These are phyloP conservation scores for Flueggea neowawraea DNA, from an alignment of 441 rosid genomes.

Conservation along the genomic window DNA sequence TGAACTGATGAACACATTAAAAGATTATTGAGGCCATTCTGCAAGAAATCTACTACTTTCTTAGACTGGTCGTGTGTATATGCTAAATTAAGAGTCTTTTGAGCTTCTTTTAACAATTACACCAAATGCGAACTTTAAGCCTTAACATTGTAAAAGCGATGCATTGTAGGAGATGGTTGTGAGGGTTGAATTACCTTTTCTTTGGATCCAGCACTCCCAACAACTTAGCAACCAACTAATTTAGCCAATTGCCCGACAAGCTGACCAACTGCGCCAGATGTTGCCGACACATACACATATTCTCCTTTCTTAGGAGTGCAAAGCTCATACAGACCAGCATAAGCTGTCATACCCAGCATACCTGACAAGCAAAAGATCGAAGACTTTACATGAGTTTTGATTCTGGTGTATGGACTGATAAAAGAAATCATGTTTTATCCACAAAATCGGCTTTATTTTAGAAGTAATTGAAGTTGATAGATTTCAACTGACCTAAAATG, in stretches of 20 bases:
- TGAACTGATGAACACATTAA: no score
- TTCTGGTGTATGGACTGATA: no score
- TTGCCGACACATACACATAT: slow-evolving; percentile 67
- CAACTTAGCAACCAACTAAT: slow-evolving; percentile 75
- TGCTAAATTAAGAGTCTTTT: no score
- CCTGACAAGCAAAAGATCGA: slow-evolving; percentile 29
- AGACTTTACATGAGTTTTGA: no score
- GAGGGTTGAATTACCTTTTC: slow-evolving; percentile 39
- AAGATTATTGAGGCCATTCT: no score
- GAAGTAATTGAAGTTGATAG: background rate
- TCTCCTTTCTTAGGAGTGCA: slow-evolving; percentile 79
- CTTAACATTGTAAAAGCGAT: no score
- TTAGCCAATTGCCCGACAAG: slow-evolving; percentile 92
- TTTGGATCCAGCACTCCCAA: slow-evolving; percentile 87
- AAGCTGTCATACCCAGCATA: slow-evolving; percentile 88
- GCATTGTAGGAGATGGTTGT: background rate
- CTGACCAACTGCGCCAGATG: slow-evolving; percentile 90
- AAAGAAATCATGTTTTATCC: no score
- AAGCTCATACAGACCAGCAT: slow-evolving; percentile 68
- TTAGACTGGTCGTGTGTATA: no score
- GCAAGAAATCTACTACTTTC: no score
- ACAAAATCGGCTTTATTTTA: no score
- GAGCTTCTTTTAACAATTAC: no score
- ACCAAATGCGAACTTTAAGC: no score
- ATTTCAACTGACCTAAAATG: slow-evolving; percentile 60